These are phyloP conservation scores for Lippia alba DNA, from an alignment of 305 asterid genomes.

Conservation along the genomic window DNA sequence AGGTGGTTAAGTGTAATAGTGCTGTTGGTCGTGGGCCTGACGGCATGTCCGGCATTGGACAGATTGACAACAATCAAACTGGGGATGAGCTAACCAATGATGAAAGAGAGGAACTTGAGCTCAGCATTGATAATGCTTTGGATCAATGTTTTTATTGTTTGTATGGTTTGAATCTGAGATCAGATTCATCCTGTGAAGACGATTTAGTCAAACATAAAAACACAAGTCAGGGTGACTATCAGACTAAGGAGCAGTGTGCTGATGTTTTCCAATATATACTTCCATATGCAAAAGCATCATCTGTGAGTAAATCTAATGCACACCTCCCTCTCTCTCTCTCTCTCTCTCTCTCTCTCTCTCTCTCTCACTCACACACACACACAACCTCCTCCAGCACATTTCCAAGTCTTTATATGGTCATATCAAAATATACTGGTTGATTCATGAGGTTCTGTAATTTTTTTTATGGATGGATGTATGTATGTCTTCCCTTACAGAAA, in stretches of 20 bases:
- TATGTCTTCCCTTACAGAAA: slow-evolving; percentile 59
- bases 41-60: slow-evolving; percentile 43
- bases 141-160: slow-evolving; percentile 97
- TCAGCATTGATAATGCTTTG: slow-evolving; percentile 82
- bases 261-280: slow-evolving; percentile 95
- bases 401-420: slow-evolving; percentile 23
- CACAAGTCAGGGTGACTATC: slow-evolving; percentile 97
- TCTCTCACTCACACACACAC: slow-evolving; percentile 28
- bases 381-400: slow-evolving; percentile 17
- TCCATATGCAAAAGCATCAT: slow-evolving; percentile 96
- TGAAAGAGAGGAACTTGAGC: slow-evolving; percentile 92
- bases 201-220: slow-evolving; percentile 88
- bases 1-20: slow-evolving; percentile 46
- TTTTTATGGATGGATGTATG: slow-evolving; percentile 34
- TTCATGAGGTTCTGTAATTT: slow-evolving; percentile 24
- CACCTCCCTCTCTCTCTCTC: slow-evolving; percentile 29
- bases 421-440: slow-evolving; percentile 26
- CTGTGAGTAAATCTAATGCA: slow-evolving; percentile 64
- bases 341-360: slow-evolving; percentile 30
- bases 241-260: slow-evolving; percentile 99
- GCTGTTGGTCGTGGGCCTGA: slow-evolving; percentile 44
- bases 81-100: slow-evolving; percentile 70
- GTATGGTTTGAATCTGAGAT: slow-evolving; percentile 91
- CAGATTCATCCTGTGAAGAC: slow-evolving; percentile 92
- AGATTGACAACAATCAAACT: slow-evolving; percentile 46